A percentile compares a stretch with the other conserved stretches of the same genome.
Conservation (phyloP, 2,329 filamentous ascomycete genomes). For the Apiospora rasikravindrae region DNA sequence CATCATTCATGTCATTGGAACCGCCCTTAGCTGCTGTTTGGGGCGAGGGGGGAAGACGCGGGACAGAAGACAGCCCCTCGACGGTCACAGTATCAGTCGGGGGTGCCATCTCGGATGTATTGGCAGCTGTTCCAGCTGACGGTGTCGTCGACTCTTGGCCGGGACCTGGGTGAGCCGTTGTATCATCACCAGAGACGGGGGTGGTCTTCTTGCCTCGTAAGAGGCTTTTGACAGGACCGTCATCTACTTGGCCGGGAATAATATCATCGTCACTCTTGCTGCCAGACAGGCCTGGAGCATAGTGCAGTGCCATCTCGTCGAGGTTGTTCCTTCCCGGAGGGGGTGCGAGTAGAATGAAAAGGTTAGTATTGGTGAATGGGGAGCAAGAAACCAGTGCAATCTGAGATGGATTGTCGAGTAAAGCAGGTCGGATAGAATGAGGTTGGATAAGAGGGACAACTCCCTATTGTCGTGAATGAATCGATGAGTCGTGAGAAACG, state of each 20-base stretch:
- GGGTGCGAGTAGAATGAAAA: not conserved
- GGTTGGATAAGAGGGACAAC: not conserved
- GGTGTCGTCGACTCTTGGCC: not conserved
- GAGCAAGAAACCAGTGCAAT: not conserved
- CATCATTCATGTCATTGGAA: not conserved
- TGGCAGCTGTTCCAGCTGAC: not conserved
- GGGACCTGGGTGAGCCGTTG: not conserved
- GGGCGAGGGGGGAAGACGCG: not conserved
- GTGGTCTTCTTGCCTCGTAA: not conserved
- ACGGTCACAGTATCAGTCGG: not conserved
- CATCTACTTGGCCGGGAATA: not conserved
- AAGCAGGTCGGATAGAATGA: not conserved
- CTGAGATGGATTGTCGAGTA: not conserved
- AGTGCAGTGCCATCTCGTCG: not conserved
- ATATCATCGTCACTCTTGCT: not conserved
- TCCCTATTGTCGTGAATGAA: not conserved
- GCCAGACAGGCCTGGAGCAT: not conserved
- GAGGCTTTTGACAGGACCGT: not conserved
- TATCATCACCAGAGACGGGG: not conserved
- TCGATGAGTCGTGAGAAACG: not conserved
- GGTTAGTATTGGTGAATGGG: not conserved
- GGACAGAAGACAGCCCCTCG: not conserved
- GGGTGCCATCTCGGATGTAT: not conserved
- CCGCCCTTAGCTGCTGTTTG: not conserved
- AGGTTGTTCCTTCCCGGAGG: too few species aligned